These are phyloP conservation scores for Bromus sterilis DNA, from an alignment of 176 grass and related monocot species.

Conservation along the genomic window DNA sequence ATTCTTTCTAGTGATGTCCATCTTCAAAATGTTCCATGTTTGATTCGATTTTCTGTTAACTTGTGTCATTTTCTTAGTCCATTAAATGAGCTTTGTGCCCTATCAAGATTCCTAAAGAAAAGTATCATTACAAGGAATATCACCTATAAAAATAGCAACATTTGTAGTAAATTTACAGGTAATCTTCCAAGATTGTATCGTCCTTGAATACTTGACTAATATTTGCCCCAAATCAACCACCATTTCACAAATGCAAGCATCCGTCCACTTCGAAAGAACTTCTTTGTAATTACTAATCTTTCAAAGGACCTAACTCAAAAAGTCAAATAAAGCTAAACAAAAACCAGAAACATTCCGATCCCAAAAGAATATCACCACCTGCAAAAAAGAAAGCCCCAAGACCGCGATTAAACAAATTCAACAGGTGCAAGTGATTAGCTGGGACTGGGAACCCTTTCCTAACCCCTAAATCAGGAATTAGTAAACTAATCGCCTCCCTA, in stretches of 20 bases:
- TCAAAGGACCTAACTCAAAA: no score
- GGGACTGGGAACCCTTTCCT: not conserved
- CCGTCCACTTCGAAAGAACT: no score
- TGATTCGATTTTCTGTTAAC: not conserved
- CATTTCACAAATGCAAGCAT: no score
- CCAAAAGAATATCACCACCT: slow-evolving; percentile 23
- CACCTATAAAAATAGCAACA: no score
- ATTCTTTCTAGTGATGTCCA: not conserved
- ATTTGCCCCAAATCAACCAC: not conserved
- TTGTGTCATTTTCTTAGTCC: not conserved
- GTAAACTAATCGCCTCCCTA: slow-evolving; percentile 7
- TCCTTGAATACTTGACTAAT: not conserved
- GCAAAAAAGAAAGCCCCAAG: not conserved
- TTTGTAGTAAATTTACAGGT: no score
- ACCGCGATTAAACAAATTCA: not conserved
- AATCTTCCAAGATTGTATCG: no score
- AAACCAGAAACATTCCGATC: slow-evolving; percentile 25
- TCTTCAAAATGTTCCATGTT: not conserved
- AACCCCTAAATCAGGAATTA: not conserved
- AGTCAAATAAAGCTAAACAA: not conserved
- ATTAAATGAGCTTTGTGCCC: not conserved
- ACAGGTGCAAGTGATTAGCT: not conserved
- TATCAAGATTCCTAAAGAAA: not conserved
- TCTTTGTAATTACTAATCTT: no score
- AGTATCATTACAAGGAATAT: no score